Evolutionary conservation across 2,329 filamentous ascomycete species (phyloP).

Genomic region (Penicillium janthinellum): DNA sequence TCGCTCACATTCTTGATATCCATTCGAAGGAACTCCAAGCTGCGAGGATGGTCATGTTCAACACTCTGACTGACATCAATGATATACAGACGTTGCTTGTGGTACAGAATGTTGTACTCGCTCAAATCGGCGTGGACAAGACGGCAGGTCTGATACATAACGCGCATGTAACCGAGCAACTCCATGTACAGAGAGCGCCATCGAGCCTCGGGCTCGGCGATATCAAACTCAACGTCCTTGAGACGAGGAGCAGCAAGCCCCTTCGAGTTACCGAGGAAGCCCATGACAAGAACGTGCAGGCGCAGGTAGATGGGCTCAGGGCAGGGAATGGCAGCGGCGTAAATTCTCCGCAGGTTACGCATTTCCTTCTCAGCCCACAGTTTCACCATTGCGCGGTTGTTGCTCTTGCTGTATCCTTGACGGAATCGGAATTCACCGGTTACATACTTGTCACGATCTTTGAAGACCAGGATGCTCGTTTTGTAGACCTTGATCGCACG

Average conservation of each 20-base stretch:
- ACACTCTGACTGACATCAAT: constrained; percentile 98
- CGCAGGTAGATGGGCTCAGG: constrained; percentile 88
- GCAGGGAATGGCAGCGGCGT: constrained; percentile 82
- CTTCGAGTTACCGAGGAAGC: constrained; percentile 82
- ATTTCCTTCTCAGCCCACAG: constrained; percentile 99
- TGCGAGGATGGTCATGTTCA: constrained; percentile 91
- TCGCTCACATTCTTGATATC: constrained; percentile 96
- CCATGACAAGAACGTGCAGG: constrained; percentile 94
- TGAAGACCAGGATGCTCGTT: constrained; percentile 95
- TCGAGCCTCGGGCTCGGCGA: constrained; percentile 67
- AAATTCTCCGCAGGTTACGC: constrained; percentile 83
- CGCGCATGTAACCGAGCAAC: constrained; percentile 83
- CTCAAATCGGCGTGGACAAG: constrained; percentile 95
- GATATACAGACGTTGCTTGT: constrained; percentile 79
- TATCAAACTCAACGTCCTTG: constrained; percentile 76
- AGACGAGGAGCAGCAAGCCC: constrained; percentile 87
- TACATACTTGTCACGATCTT: constrained; percentile 95
- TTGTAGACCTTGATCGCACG: constrained; percentile 99
- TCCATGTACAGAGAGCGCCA: constrained; percentile 82
- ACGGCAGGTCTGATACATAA: constrained; percentile 87
- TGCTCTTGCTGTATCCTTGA: constrained; percentile 88
- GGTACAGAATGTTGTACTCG: constrained; percentile 96
- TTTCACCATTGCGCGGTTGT: constrained; percentile 96
- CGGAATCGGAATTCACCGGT: constrained; percentile 92
- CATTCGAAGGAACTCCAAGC: constrained; percentile 92